Evolutionary conservation across 441 rosid genomes (phyloP).

Genomic region (Pelargonium australe): DNA sequence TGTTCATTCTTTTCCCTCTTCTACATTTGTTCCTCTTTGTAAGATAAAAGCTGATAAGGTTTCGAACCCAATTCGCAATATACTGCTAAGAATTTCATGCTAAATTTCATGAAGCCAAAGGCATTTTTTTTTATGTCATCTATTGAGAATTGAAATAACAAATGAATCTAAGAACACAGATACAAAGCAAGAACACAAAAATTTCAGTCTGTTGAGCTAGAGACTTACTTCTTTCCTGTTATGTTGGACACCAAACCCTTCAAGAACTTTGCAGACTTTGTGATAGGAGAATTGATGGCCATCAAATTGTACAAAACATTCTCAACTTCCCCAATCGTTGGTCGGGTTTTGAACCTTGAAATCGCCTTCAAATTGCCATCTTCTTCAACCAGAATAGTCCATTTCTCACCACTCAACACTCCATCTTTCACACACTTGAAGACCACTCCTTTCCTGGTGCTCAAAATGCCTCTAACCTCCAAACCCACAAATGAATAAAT

Average conservation of each 20-base stretch:
- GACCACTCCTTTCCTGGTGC: constrained; percentile 60
- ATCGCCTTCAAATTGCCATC: constrained; percentile 55
- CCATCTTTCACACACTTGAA: constrained; percentile 80
- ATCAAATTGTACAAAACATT: constrained; percentile 66
- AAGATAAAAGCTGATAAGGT: neutral
- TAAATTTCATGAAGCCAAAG: neutral
- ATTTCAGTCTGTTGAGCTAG: neutral
- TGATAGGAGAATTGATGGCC: constrained; percentile 79
- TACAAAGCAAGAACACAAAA: no score
- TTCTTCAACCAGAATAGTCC: constrained; percentile 70
- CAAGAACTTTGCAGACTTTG: constrained; percentile 74
- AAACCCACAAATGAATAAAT: constrained; percentile 69
- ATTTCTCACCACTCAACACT: constrained; percentile 69
- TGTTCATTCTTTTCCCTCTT: constrained; percentile 4
- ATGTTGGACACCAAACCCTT: constrained; percentile 59
- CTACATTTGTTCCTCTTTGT: constrained; percentile 4
- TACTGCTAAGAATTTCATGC: neutral
- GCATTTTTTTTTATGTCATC: neutral
- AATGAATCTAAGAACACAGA: neutral
- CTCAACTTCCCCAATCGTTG: constrained; percentile 68
- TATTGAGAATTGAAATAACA: neutral
- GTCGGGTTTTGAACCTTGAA: constrained; percentile 58
- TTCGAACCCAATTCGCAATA: neutral
- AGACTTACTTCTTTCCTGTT: constrained; percentile 50
- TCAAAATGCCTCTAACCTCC: constrained; percentile 65